Conservation (phyloP, 1,139 yeast species). For the Diutina catenulata region DNA sequence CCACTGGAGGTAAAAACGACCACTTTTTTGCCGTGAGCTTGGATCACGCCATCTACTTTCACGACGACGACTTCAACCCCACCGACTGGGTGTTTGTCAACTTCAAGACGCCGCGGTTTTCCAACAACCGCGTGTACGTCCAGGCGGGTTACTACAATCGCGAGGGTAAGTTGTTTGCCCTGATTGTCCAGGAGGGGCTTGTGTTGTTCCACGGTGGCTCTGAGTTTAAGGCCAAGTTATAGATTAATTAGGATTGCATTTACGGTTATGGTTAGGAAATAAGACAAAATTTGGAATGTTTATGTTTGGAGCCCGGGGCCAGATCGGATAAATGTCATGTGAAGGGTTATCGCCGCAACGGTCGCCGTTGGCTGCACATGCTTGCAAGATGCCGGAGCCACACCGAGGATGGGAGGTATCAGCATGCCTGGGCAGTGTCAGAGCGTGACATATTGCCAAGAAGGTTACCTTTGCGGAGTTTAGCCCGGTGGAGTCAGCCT, state of each 20-base stretch:
- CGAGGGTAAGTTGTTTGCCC: conserved; percentile 47
- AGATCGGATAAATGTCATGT: no score
- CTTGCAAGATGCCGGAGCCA: no score
- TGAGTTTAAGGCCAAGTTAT: conserved; percentile 3
- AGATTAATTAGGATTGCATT: neutral
- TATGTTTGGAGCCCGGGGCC: no score
- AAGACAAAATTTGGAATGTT: no score
- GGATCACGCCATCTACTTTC: conserved; percentile 63
- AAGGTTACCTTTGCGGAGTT: no score
- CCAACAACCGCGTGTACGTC: conserved; percentile 44
- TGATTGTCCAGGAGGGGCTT: conserved; percentile 59
- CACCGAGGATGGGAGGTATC: no score
- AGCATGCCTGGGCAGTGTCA: no score
- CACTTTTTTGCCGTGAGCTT: conserved; percentile 41
- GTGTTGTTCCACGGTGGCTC: conserved; percentile 10
- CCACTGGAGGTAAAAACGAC: conserved; percentile 3
- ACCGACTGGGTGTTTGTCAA: conserved; percentile 47
- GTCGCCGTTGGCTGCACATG: no score
- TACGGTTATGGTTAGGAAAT: no score
- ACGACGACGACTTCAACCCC: conserved; percentile 39
- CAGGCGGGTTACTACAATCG: conserved; percentile 46
- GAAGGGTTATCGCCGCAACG: no score
- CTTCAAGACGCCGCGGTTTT: conserved; percentile 37
- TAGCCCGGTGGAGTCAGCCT: no score
- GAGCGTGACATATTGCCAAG: no score